phyloP scores from a whole-genome alignment of 371 early-diverging fungal species.

The Rhizopus microsporus region DNA sequence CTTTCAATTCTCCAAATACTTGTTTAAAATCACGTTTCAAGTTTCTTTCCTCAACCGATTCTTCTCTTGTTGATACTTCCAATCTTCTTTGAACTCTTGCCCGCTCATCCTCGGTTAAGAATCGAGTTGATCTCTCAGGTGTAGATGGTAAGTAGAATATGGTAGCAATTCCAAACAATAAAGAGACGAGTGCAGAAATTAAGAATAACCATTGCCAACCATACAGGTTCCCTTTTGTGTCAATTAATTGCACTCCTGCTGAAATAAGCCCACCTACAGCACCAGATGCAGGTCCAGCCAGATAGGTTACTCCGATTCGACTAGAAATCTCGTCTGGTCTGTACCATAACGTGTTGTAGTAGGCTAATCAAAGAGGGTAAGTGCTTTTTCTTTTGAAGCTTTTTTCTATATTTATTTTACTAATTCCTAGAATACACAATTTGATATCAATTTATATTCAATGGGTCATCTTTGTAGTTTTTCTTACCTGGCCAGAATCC shows the following conservation, averaged over 20 bases:
- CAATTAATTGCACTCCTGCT: constrained; percentile 47
- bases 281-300: constrained; percentile 51
- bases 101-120: constrained; percentile 43
- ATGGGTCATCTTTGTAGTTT: not conserved
- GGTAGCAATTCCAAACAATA: constrained; percentile 44
- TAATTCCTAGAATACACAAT: constrained; percentile 22
- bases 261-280: constrained; percentile 54
- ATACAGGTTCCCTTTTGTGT: constrained; percentile 41
- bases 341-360: constrained; percentile 52
- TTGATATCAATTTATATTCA: not conserved
- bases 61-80: constrained; percentile 2
- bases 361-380: constrained; percentile 29
- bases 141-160: constrained; percentile 44
- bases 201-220: constrained; percentile 56
- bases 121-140: constrained; percentile 42
- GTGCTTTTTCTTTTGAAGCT: not conserved
- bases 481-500: constrained; percentile 53
- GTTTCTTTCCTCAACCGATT: constrained; percentile 11
- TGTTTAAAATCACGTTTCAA: constrained; percentile 22
- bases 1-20: constrained; percentile 29
- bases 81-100: constrained; percentile 25
- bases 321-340: constrained; percentile 48
- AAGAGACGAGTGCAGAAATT: constrained; percentile 38
- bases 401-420: constrained; percentile 17
- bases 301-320: constrained; percentile 46